Percentiles rank a stretch among this genome's conserved stretches.
These are phyloP conservation scores for Silybum marianum DNA, from an alignment of 129 eudicot species.

Conservation along the genomic window DNA sequence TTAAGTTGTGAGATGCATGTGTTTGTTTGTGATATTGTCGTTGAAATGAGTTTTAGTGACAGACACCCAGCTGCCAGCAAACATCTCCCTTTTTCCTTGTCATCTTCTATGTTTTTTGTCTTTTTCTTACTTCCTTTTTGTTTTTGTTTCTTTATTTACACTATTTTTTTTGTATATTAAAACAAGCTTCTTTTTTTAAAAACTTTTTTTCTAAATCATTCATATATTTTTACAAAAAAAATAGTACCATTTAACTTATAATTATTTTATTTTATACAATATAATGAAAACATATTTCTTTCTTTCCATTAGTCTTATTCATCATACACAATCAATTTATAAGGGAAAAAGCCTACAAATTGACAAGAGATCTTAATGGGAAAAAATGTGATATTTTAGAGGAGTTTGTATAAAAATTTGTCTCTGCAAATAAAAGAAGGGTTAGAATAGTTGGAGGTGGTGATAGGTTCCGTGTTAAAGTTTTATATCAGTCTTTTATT, in stretches of 20 bases:
- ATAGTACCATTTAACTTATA: too few species aligned
- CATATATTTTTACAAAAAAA: too few species aligned
- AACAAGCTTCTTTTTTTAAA: neutral
- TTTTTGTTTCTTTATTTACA: neutral
- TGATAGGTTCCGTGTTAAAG: neutral
- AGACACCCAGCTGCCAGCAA: conserved; percentile 27
- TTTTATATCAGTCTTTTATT: neutral
- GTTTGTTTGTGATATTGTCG: conserved; percentile 32
- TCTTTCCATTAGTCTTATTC: too few species aligned
- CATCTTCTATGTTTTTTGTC: conserved; percentile 7
- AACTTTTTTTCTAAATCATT: too few species aligned
- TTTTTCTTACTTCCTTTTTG: neutral
- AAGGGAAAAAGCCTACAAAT: neutral
- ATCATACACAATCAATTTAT: neutral
- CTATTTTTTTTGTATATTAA: neutral
- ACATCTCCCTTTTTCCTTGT: conserved; percentile 29
- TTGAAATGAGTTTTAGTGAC: conserved; percentile 31
- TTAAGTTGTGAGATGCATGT: conserved; percentile 25
- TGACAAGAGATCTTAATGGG: neutral
- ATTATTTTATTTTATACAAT: too few species aligned
- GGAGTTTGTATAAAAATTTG: neutral
- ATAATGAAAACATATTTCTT: too few species aligned
- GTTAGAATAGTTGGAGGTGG: neutral
- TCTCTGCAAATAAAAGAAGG: neutral
- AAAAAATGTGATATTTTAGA: neutral